These are phyloP conservation scores for Phytophthora cajani DNA, from an alignment of 352 stramenopile genomes.

Conservation along the genomic window DNA sequence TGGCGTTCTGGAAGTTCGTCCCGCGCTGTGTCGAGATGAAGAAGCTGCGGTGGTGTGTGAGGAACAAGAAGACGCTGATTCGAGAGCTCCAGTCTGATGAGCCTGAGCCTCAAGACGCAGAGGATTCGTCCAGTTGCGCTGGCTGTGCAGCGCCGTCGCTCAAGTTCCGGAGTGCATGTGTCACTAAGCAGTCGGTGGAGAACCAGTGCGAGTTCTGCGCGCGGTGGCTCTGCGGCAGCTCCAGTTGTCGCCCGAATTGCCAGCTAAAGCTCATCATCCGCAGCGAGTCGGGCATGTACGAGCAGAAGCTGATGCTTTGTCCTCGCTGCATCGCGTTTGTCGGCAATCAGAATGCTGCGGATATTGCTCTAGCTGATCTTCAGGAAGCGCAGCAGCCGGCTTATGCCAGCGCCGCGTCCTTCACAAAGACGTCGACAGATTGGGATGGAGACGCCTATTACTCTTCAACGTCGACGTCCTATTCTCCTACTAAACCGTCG, in stretches of 20 bases:
- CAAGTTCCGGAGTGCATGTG: background rate
- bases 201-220: slow-evolving; percentile 34
- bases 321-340: slow-evolving; percentile 24
- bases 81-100: slow-evolving; percentile 5
- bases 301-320: slow-evolving; percentile 29
- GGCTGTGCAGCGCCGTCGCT: slow-evolving; percentile 4
- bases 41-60: slow-evolving; percentile 36
- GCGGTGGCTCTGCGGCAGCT: slow-evolving; percentile 15
- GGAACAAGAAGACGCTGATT: slow-evolving; percentile 30
- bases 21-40: slow-evolving; percentile 32
- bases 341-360: slow-evolving; percentile 11
- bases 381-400: slow-evolving; percentile 16
- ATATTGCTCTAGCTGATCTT: slow-evolving; percentile 20
- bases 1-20: slow-evolving; percentile 33
- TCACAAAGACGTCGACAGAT: slow-evolving; percentile 11
- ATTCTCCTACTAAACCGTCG: background rate
- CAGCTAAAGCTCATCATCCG: slow-evolving; percentile 31
- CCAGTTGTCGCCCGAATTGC: slow-evolving; percentile 15
- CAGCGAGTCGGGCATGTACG: slow-evolving; percentile 23
- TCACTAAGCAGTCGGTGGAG: slow-evolving; percentile 1
- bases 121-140: slow-evolving; percentile 4
- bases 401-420: slow-evolving; percentile 16
- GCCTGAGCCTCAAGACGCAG: background rate
- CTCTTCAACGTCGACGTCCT: slow-evolving; percentile 8
- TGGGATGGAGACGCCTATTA: slow-evolving; percentile 10